These are phyloP conservation scores for Trichoderma endophyticum DNA, from an alignment of 2,329 filamentous ascomycete genomes.

Conservation along the genomic window DNA sequence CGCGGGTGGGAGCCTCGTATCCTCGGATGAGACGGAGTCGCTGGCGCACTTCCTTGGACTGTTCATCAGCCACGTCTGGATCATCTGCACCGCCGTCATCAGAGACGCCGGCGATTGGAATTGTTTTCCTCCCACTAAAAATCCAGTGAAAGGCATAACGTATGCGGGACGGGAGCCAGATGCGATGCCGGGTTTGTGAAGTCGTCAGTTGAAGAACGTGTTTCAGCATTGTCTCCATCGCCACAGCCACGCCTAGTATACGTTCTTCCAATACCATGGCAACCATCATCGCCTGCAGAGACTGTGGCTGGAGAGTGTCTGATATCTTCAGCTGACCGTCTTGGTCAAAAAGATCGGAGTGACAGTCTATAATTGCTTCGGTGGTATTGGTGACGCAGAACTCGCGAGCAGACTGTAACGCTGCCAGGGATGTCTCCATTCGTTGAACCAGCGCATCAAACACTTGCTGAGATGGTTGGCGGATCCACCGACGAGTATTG, in stretches of 20 bases:
- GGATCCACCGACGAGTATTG: conserved; percentile 32
- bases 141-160: conserved; percentile 40
- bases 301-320: conserved; percentile 24
- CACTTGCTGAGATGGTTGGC: conserved; percentile 22
- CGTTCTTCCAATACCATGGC: conserved; percentile 48
- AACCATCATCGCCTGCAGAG: conserved; percentile 40
- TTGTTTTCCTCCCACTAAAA: conserved; percentile 23
- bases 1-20: conserved; percentile 18
- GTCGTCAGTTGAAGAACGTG: conserved; percentile 37
- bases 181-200: conserved; percentile 31
- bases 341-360: conserved; percentile 42
- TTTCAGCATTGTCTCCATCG: conserved; percentile 36
- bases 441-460: conserved; percentile 24
- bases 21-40: conserved; percentile 37
- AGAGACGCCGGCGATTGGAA: conserved; percentile 23
- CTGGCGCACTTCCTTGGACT: conserved; percentile 35
- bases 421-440: conserved; percentile 25
- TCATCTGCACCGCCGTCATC: conserved; percentile 22
- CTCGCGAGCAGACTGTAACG: conserved; percentile 28
- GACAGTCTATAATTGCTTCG: conserved; percentile 37
- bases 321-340: conserved; percentile 35
- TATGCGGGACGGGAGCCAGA: conserved; percentile 44
- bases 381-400: conserved; percentile 35
- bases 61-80: conserved; percentile 28
- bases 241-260: conserved; percentile 27